phyloP scores from a whole-genome alignment of 495 filamentous ascomycete genomes.

The Penicillium argentinense region DNA sequence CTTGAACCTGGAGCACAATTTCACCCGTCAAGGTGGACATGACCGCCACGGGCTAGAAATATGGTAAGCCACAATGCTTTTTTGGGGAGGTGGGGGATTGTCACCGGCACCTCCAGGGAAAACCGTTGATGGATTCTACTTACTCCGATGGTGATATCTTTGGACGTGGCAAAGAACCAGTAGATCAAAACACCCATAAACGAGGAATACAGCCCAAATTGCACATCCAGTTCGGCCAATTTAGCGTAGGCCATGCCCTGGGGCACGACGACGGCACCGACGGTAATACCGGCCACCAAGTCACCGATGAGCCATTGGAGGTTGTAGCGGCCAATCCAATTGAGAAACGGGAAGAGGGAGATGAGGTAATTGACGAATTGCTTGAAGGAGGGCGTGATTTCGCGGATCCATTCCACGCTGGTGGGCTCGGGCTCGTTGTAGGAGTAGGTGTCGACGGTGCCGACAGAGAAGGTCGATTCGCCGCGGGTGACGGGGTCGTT shows the following conservation, averaged over 20 bases:
- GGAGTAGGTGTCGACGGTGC: slow-evolving; percentile 70
- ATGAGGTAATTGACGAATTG: slow-evolving; percentile 59
- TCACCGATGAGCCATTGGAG: slow-evolving; percentile 85
- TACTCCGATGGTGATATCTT: slow-evolving; percentile 98
- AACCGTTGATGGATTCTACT: slow-evolving; percentile 42
- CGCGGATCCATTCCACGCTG: slow-evolving; percentile 65
- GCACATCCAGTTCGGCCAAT: slow-evolving; percentile 70
- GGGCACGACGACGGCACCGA: slow-evolving; percentile 92
- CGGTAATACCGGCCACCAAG: slow-evolving; percentile 90
- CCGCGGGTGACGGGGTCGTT: slow-evolving; percentile 61
- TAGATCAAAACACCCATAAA: slow-evolving; percentile 97
- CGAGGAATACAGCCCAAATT: slow-evolving; percentile 93
- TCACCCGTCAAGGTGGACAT: slow-evolving; percentile 88
- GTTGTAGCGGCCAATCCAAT: slow-evolving; percentile 90
- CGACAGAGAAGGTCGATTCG: slow-evolving; percentile 77
- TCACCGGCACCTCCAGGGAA: too few relatives aligned
- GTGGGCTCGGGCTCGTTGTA: slow-evolving; percentile 86
- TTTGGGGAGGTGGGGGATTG: too few relatives aligned
- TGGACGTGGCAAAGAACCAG: slow-evolving; percentile 98
- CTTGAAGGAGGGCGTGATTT: slow-evolving; percentile 55
- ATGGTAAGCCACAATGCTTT: slow-evolving; percentile 11
- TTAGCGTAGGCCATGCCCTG: slow-evolving; percentile 97
- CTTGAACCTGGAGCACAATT: slow-evolving; percentile 63
- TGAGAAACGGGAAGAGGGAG: slow-evolving; percentile 79
- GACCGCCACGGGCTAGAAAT: slow-evolving; percentile 82